Evolutionary conservation across 1,284 basidiomycete species (phyloP), one percentile per base, ranked within the genome.

Genomic region (Stereum hirsutum): DNA sequence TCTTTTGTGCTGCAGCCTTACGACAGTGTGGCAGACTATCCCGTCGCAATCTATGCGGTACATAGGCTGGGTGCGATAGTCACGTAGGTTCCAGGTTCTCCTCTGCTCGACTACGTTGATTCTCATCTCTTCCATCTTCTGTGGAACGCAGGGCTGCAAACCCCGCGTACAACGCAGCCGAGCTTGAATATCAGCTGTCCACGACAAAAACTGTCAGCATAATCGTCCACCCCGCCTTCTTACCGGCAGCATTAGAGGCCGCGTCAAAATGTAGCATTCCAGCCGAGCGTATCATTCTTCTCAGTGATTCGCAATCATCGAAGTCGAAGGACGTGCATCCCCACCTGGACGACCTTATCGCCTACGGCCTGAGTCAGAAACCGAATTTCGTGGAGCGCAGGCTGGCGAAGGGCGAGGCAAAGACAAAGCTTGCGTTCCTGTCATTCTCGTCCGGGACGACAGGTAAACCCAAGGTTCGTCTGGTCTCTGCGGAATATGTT

Each of bases 401-500:
- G 14, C 64, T 90, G 31, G 58, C 54, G 14, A 66, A 72, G 2
- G 85, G 81, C 0, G 86, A 89, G 59, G 77, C 66, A 15, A 77
- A 70, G 58, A 77, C 66, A 6, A 80, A 80, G 47, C 52, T 89
- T 5, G 89, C 88, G 0, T 81, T 90, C 50, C 61, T 89, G 30
- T 79, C 71, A 40, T 88, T 90, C 57, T 89, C 84, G 0, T 86
- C 81, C 45, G 89, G 88, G 14, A 91, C 89, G 2, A 91, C 89
- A 49, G 88, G 88, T 6, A 78, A 74, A 53, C 83, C 89, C 1
- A 90, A 90, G 71, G 51, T 41, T 25, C 12, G 42, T 4, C n/a
- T 40, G 20, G 12, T 26, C 10, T 35, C 17, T 24, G 77, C 72
- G 46, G 31, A 35, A 15, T n/a, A 28, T 37, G 39, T n/a, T 23